Conservation (phyloP, 495 filamentous ascomycete genomes). For the Talaromyces liani region DNA sequence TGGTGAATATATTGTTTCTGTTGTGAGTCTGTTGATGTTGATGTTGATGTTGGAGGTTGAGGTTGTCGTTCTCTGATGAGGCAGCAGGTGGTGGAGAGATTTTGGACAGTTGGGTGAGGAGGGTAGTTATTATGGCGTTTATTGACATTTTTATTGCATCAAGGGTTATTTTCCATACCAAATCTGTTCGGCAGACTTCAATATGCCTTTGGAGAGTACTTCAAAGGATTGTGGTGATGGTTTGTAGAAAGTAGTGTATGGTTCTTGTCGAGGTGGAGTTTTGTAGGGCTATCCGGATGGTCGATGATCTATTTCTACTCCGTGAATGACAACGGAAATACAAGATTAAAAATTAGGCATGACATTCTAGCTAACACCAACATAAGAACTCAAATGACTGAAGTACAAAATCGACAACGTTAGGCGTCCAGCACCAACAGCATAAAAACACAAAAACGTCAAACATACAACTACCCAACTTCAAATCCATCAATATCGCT, state of each 20-base stretch:
- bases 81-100: not conserved
- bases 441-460: not conserved
- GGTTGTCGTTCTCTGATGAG: conserved; percentile 4
- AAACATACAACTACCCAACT: not conserved
- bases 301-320: not conserved
- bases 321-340: not conserved
- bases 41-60: not conserved
- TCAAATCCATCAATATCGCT: not conserved
- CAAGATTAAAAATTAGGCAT: not conserved
- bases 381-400: not conserved
- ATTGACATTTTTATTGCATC: not conserved
- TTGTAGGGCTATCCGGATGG: not conserved
- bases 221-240: not conserved
- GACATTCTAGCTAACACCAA: not conserved
- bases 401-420: too few species aligned
- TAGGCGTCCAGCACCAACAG: too few species aligned
- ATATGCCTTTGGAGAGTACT: not conserved
- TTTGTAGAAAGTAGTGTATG: not conserved
- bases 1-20: conserved; percentile 14
- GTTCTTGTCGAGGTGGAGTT: not conserved
- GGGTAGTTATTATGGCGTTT: conserved; percentile 1
- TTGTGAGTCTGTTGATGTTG: not conserved
- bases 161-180: not conserved
- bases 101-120: conserved; percentile 9
- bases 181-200: not conserved